These are phyloP conservation scores for Agapanthus africanus DNA, from an alignment of 106 monocot species.

Conservation along the genomic window DNA sequence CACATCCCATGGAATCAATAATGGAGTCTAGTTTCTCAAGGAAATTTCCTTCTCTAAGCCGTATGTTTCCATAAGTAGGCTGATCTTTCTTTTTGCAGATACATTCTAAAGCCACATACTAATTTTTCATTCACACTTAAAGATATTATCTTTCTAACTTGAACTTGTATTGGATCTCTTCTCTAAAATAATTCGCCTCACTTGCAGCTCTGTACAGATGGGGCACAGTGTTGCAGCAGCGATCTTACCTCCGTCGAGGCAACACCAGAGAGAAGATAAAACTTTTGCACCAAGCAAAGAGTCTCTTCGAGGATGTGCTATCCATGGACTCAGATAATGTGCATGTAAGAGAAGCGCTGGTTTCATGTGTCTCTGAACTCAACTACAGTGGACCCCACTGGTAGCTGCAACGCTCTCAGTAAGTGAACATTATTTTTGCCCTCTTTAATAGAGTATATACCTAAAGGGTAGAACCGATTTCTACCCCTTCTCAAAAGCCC, in stretches of 20 bases:
- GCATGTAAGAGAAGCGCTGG: slow-evolving; percentile 54
- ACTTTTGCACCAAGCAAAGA: slow-evolving; percentile 81
- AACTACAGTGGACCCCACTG: slow-evolving; percentile 24
- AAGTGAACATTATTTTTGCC: too few relatives aligned
- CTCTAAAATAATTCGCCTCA: background rate
- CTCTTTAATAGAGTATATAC: too few relatives aligned
- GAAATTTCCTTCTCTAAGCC: background rate
- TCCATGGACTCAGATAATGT: slow-evolving; percentile 47
- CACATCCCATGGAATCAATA: background rate
- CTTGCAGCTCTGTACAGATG: slow-evolving; percentile 82
- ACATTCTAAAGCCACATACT: too few relatives aligned
- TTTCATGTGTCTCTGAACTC: slow-evolving; percentile 73
- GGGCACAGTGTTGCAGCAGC: slow-evolving; percentile 65
- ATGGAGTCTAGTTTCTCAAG: background rate
- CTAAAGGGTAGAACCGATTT: too few relatives aligned
- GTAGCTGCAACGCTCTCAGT: too few relatives aligned
- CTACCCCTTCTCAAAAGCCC: too few relatives aligned
- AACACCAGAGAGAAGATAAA: slow-evolving; percentile 56
- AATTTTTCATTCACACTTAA: too few relatives aligned
- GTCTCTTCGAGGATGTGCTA: slow-evolving; percentile 79
- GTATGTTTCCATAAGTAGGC: background rate
- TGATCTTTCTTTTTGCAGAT: too few relatives aligned
- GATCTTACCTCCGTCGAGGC: slow-evolving; percentile 47
- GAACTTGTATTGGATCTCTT: too few relatives aligned
- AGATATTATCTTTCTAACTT: too few relatives aligned